Base-by-base conservation (phyloP, 345 rosid species). In the Reutealis trisperma region DNA sequence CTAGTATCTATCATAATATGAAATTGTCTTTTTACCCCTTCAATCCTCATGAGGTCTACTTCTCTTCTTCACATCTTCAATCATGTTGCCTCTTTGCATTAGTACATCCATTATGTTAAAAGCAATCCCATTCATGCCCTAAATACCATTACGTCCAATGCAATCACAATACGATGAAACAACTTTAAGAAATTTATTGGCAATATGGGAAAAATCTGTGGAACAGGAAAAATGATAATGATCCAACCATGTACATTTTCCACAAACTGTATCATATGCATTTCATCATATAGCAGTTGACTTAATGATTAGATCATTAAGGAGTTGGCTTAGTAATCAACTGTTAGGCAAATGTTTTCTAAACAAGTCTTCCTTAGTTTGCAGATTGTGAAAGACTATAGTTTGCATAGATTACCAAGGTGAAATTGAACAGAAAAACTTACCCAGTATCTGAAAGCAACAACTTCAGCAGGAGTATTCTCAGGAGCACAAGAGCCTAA, bases 371-470 rank as follows among this genome's bases (percentile, higher is more conserved):
- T 25, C 15, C 44, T 63, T 77, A 42, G 41, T 55, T 22, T n/a
- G 18, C n/a, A 75, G 82, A 77, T 12, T 27, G 27, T 52, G 49
- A 27, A 67, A 52, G 71, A 22, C 7, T 6, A 63, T 58, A 47
- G 45, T 45, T 63, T 52, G n/a, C 63, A 74, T 32, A 63, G 57
- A 66, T 32, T 27, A 57, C 22, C 52, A 5, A 55, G 51, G 51
- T 11, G 57, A 55, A 65, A 67, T 60, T 59, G 73, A 77, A 77
- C 65, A 49, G 42, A 80, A 70, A 81, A 82, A 78, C 95, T 78
- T 79, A 93, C 98, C 98, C 98, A 93, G 69, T 94, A 94, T 86
- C 98, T 83, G 78, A 84, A 94, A 14, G 98, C 98, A 82, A 93
- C 87, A 81, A 94, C 88, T 85, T 94, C 98, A 62, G 95, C 97